phyloP scores from a whole-genome alignment of 768 basidiomycete genomes.

The Mycena haematopus region DNA sequence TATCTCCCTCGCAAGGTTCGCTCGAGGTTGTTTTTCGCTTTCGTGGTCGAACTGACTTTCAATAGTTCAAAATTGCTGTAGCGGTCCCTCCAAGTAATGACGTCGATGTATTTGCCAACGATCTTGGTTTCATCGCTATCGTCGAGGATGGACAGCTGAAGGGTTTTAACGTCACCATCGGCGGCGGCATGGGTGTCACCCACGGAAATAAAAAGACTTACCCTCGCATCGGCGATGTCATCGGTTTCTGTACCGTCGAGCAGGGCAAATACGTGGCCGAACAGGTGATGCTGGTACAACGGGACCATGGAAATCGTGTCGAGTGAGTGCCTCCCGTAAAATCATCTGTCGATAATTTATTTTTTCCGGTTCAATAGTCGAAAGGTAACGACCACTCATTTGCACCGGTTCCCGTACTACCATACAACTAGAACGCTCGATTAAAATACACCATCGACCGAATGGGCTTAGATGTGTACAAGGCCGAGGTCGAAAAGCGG shows the following conservation, averaged over 20 bases:
- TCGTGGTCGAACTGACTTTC: slow-evolving; percentile 16
- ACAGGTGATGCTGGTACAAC: slow-evolving; percentile 90
- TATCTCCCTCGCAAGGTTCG: slow-evolving; percentile 94
- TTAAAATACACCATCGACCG: slow-evolving; percentile 98
- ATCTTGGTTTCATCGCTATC: slow-evolving; percentile 96
- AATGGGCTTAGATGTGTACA: slow-evolving; percentile 89
- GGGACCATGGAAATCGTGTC: slow-evolving; percentile 93
- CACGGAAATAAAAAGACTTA: slow-evolving; percentile 99
- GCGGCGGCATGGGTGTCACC: slow-evolving; percentile 99
- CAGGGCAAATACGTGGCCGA: slow-evolving; percentile 89
- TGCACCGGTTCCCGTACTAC: slow-evolving; percentile 20
- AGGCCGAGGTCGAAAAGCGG: slow-evolving; percentile 86
- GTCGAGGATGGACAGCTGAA: slow-evolving; percentile 77
- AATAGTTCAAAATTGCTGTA: slow-evolving; percentile 94
- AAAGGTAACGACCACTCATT: slow-evolving; percentile 46
- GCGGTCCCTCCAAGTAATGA: slow-evolving; percentile 97
- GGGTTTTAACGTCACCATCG: slow-evolving; percentile 94
- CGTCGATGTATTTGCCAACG: slow-evolving; percentile 94
- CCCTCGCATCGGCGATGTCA: slow-evolving; percentile 83
- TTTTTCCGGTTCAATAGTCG: slow-evolving; percentile 48
- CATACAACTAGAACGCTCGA: slow-evolving; percentile 70
- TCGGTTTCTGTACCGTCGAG: slow-evolving; percentile 92
- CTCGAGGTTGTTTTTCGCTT: slow-evolving; percentile 14
- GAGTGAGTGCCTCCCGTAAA: slow-evolving; percentile 64
- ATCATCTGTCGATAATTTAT: slow-evolving; percentile 3